Evolutionary conservation across 495 filamentous ascomycete genomes (phyloP), one percentile per base, ranked within the genome.

Genomic region (Parachaetomium inaequale): DNA sequence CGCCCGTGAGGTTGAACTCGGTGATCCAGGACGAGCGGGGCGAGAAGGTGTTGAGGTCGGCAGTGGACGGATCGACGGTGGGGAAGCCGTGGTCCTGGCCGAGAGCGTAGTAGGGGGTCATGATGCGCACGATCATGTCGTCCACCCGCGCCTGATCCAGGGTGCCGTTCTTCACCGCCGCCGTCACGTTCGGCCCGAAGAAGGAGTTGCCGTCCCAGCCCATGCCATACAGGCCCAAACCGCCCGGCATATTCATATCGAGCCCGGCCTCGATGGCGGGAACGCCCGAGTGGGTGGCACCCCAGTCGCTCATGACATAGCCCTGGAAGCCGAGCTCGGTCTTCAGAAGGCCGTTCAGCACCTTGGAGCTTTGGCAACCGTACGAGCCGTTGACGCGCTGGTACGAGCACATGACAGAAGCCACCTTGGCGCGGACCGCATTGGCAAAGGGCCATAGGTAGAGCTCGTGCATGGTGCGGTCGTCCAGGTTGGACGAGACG

Each of bases 191-290:
- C n/a, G n/a, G n/a, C n/a, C n/a, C n/a, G n/a, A n/a, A n/a, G n/a
- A n/a, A n/a, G n/a, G n/a, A n/a, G n/a, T n/a, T n/a, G n/a, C n/a
- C n/a, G n/a, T n/a, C n/a, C n/a, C n/a, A n/a, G n/a, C n/a, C n/a
- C n/a, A n/a, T n/a, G n/a, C n/a, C n/a, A n/a, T n/a, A n/a, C n/a
- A n/a, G n/a, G n/a, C n/a, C n/a, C n/a, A n/a, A n/a, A 67, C 97
- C 94, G 62, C 94, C 93, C 42, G 94, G 93, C 93, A 97, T 97
- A 10, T 86, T 85, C 92, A 96, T 95, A 70, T 98, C 93, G 50
- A 97, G 75, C 57, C 94, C 94, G 50, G 94, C 94, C 28, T 92
- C 76, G 32, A 90, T 89, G 59, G 81, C 80, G 29, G 84, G 81
- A n/a, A 88, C 92, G 70, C 94, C 94, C n/a, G 87, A 84, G 72